Evolutionary conservation across 371 early-diverging fungal genomes (phyloP).

Genomic region (Syncephalastrum sp.): DNA sequence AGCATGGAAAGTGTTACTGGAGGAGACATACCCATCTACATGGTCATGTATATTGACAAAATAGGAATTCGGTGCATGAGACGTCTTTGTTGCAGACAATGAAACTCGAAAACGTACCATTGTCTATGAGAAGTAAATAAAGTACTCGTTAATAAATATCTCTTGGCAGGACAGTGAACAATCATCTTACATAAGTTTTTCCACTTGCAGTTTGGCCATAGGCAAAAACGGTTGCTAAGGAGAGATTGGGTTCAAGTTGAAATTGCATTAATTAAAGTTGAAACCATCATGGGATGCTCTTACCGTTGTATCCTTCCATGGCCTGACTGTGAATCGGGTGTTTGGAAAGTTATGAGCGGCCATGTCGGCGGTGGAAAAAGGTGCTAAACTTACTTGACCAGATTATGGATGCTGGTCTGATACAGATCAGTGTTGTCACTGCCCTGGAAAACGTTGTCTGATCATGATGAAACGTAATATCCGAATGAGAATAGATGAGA

Average conservation of each 20-base stretch:
- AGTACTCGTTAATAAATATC: neutral
- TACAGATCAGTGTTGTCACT: constrained; percentile 13
- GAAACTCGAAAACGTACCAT: constrained; percentile 20
- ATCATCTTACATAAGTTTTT: constrained; percentile 60
- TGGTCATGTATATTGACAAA: neutral
- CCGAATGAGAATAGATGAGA: constrained; percentile 22
- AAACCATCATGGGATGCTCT: too few relatives aligned
- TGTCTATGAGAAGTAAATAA: constrained; percentile 12
- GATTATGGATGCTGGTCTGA: constrained; percentile 14
- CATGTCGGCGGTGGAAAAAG: neutral
- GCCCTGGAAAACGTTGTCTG: constrained; percentile 15
- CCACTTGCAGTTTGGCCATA: constrained; percentile 87
- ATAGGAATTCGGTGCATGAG: neutral
- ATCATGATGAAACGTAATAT: neutral
- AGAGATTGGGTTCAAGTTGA: neutral
- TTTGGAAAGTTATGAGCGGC: neutral
- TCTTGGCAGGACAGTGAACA: neutral
- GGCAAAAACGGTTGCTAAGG: constrained; percentile 69
- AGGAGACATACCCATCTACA: constrained; percentile 34
- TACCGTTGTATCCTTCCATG: constrained; percentile 24
- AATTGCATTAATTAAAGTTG: neutral
- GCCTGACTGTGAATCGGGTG: constrained; percentile 6
- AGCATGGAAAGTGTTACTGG: neutral
- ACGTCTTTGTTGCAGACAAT: constrained; percentile 1
- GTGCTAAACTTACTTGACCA: constrained; percentile 27